A percentile compares a stretch with the other conserved stretches of the same genome.
Evolutionary conservation across 345 rosid genomes (phyloP).

Genomic region (Melaleuca alternifolia): DNA sequence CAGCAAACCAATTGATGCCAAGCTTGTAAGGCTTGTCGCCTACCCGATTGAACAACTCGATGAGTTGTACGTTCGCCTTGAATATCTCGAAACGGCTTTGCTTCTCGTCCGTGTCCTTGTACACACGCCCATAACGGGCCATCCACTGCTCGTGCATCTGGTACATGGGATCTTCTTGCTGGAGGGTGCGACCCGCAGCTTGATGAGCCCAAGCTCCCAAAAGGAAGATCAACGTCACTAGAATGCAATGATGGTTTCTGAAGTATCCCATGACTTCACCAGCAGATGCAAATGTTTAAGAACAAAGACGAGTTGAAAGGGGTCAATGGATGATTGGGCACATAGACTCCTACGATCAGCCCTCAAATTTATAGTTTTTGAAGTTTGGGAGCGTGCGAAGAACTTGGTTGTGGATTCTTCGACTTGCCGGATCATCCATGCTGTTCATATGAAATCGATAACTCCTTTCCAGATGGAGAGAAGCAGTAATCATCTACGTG

Average conservation of each 20-base stretch:
- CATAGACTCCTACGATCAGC: neutral
- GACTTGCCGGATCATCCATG: neutral
- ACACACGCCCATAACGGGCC: conserved; percentile 12
- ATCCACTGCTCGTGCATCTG: conserved; percentile 24
- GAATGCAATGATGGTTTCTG: neutral
- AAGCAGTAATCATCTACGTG: neutral
- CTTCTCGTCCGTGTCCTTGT: conserved; percentile 15
- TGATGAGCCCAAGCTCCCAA: conserved; percentile 1
- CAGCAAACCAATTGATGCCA: conserved; percentile 29
- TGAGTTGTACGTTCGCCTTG: conserved; percentile 17
- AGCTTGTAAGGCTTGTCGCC: conserved; percentile 29
- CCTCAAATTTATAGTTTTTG: neutral
- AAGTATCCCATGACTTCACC: neutral
- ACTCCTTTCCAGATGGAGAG: neutral
- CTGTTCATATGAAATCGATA: neutral
- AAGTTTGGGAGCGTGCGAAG: neutral
- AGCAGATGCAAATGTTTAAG: neutral
- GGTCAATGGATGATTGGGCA: neutral
- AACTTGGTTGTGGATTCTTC: neutral
- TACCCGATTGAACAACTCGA: conserved; percentile 21
- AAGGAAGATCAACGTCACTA: conserved; percentile 5
- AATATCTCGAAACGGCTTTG: conserved; percentile 25
- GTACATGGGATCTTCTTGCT: neutral
- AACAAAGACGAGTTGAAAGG: neutral
- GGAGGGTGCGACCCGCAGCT: conserved; percentile 2